These are phyloP conservation scores for Dryadomyces quercivorus DNA, from an alignment of 2,329 filamentous ascomycete genomes.

Conservation along the genomic window DNA sequence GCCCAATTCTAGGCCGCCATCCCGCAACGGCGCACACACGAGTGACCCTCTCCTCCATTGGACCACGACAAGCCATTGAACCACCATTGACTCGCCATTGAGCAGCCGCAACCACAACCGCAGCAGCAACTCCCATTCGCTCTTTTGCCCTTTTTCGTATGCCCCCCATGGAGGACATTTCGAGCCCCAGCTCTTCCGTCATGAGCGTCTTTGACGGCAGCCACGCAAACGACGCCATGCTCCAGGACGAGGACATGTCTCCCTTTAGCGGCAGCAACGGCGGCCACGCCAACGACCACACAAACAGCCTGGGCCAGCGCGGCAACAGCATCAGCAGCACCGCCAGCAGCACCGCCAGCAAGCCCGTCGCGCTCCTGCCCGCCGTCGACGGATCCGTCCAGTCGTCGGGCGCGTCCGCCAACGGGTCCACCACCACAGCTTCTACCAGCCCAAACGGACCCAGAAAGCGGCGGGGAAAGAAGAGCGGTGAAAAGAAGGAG, in stretches of 20 bases:
- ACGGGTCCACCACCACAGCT: not conserved
- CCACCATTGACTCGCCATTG: not conserved
- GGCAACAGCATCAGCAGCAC: slow-evolving; percentile 6
- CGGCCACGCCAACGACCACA: not conserved
- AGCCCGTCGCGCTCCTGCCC: slow-evolving; percentile 2
- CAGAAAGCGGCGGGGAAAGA: slow-evolving; percentile 10
- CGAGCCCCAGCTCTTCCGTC: slow-evolving; percentile 11
- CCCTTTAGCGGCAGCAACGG: slow-evolving; percentile 8
- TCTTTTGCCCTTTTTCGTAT: not conserved
- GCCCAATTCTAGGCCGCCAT: not conserved
- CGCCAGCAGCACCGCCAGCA: slow-evolving; percentile 5
- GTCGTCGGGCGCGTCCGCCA: not conserved
- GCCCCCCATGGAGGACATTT: slow-evolving; percentile 10
- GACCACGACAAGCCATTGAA: not conserved
- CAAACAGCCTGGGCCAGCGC: not conserved
- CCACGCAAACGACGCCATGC: slow-evolving; percentile 5
- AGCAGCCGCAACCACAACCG: not conserved
- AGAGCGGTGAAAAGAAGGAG: slow-evolving; percentile 9
- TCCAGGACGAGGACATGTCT: slow-evolving; percentile 10
- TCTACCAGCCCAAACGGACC: not conserved
- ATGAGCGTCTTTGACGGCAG: slow-evolving; percentile 12
- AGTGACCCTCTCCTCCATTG: not conserved
- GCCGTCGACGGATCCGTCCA: not conserved
- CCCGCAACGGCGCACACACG: not conserved
- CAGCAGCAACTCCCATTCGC: too few species aligned